Evolutionary conservation across 306 rosid genomes (phyloP).

Genomic region (Erythrophleum fordii): DNA sequence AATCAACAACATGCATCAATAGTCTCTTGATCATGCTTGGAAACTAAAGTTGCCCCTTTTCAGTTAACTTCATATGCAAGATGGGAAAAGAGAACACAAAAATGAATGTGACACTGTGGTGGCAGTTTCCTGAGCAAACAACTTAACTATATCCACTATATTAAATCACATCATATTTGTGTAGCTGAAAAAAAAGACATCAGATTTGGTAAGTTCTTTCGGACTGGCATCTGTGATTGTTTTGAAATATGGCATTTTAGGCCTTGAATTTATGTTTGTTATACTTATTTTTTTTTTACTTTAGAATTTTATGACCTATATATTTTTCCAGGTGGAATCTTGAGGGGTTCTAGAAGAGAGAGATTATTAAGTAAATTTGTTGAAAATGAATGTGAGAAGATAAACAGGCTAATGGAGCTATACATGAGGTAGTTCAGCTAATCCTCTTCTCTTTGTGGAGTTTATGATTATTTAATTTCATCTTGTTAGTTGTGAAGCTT

Average conservation of each 20-base stretch:
- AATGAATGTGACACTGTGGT: not conserved
- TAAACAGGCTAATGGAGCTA: constrained; percentile 94
- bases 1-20: not conserved
- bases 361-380: constrained; percentile 89
- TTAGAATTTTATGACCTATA: constrained; percentile 35
- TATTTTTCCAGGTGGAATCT: constrained; percentile 79
- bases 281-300: constrained; percentile 17
- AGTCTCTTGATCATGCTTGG: not conserved
- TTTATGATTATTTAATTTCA: constrained; percentile 24
- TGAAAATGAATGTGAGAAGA: constrained; percentile 94
- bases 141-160: not conserved
- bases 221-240: not conserved
- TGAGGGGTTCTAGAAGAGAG: constrained; percentile 94
- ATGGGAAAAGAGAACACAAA: not conserved
- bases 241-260: constrained; percentile 24
- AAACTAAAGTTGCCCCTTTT: not conserved
- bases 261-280: not conserved
- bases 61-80: not conserved
- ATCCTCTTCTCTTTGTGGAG: constrained; percentile 20
- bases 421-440: constrained; percentile 69
- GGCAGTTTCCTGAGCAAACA: not conserved
- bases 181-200: not conserved
- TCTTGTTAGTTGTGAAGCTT: constrained; percentile 22
- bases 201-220: not conserved
- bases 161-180: not conserved